Percentiles rank a stretch among this genome's conserved stretches.
Evolutionary conservation across 176 grass and related monocot genomes (phyloP).

Genomic region (Lolium perenne): DNA sequence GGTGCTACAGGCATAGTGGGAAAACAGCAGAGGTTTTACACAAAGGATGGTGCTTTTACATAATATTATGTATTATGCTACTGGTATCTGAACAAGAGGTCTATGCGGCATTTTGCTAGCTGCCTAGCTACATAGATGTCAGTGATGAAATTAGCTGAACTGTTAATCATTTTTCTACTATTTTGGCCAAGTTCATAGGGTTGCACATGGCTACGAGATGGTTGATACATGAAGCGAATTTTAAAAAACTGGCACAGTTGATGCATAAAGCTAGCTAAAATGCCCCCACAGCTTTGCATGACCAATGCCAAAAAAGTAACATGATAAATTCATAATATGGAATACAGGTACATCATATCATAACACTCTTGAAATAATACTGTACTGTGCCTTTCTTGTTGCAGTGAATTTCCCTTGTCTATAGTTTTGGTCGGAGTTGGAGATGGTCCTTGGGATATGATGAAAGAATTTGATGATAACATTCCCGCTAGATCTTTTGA

Average conservation of each 20-base stretch:
- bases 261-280: conserved; percentile 19
- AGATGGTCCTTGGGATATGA: conserved; percentile 80
- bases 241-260: not conserved
- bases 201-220: not conserved
- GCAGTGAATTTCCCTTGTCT: conserved; percentile 71
- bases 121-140: not conserved
- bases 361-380: not conserved
- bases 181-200: not conserved
- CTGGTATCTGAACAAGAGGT: not conserved
- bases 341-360: conserved; percentile 5
- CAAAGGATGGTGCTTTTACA: conserved; percentile 2
- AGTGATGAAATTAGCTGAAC: conserved; percentile 3
- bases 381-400: conserved; percentile 22
- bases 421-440: conserved; percentile 75
- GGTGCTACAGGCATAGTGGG: not conserved
- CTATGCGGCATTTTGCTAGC: not conserved
- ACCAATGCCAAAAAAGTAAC: conserved; percentile 13
- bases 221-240: conserved; percentile 15
- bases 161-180: not conserved
- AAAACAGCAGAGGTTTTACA: conserved; percentile 8
- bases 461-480: conserved; percentile 78
- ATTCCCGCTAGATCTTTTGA: conserved; percentile 75
- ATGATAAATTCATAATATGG: not conserved
- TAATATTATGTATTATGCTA: not conserved
- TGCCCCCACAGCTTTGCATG: not conserved